Evolutionary conservation across 2,329 filamentous ascomycete genomes (phyloP).

Genomic region (Lachnellula occidentalis): DNA sequence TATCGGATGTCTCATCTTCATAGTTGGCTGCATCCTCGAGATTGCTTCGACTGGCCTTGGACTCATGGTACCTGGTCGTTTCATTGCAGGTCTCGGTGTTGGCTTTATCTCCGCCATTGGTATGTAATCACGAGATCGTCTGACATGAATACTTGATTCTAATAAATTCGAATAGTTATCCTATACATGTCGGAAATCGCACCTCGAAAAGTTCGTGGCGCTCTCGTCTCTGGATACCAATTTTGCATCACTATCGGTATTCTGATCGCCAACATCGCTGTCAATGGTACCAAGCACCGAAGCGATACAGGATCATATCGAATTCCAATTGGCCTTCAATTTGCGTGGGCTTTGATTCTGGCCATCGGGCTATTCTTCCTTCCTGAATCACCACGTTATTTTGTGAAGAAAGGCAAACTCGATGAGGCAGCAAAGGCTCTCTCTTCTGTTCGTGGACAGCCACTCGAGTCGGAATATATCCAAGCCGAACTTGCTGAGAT

Average conservation of each 20-base stretch:
- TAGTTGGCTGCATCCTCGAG: slow-evolving; percentile 52
- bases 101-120: slow-evolving; percentile 73
- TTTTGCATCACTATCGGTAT: slow-evolving; percentile 80
- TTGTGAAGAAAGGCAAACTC: slow-evolving; percentile 69
- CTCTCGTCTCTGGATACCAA: slow-evolving; percentile 76
- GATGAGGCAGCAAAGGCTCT: slow-evolving; percentile 59
- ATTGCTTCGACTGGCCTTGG: slow-evolving; percentile 49
- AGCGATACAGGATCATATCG: slow-evolving; percentile 65
- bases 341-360: slow-evolving; percentile 74
- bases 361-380: slow-evolving; percentile 66
- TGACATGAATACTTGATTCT: background rate
- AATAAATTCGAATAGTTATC: slow-evolving; percentile 42
- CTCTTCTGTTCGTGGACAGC: slow-evolving; percentile 67
- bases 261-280: slow-evolving; percentile 66
- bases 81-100: slow-evolving; percentile 72
- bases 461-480: slow-evolving; percentile 66
- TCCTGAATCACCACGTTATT: slow-evolving; percentile 82
- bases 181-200: slow-evolving; percentile 63
- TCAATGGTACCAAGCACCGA: slow-evolving; percentile 63
- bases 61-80: slow-evolving; percentile 53
- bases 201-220: slow-evolving; percentile 69
- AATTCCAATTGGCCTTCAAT: slow-evolving; percentile 76
- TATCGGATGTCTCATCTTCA: background rate
- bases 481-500: slow-evolving; percentile 78
- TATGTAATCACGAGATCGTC: background rate